These are phyloP conservation scores for Ceratocystis colombiana DNA, from an alignment of 2,329 filamentous ascomycete genomes.

Conservation along the genomic window DNA sequence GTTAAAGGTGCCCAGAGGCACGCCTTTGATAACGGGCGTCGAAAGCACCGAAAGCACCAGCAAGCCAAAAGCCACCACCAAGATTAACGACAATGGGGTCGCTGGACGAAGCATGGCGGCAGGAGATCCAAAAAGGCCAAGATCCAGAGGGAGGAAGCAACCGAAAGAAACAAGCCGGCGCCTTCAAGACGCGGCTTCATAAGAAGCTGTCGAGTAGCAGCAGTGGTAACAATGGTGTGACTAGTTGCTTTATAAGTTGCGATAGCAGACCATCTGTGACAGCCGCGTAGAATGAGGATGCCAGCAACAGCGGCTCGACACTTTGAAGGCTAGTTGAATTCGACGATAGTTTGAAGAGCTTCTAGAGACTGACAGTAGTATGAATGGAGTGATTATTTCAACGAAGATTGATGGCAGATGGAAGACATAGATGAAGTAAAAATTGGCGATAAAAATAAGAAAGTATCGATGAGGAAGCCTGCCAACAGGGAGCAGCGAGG, in stretches of 20 bases:
- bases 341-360: background rate
- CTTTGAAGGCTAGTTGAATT: background rate
- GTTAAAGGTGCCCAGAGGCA: slow-evolving; percentile 69
- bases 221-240: background rate
- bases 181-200: slow-evolving; percentile 38
- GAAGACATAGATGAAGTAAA: background rate
- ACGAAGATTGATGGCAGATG: background rate
- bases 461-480: too few relatives aligned
- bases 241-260: background rate
- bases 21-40: slow-evolving; percentile 74
- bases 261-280: background rate
- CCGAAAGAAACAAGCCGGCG: slow-evolving; percentile 33
- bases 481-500: too few relatives aligned
- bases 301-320: background rate
- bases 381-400: background rate
- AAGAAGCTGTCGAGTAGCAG: background rate
- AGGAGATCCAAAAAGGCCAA: slow-evolving; percentile 28
- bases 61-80: slow-evolving; percentile 74
- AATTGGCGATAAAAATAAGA: too few relatives aligned
- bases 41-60: slow-evolving; percentile 83
- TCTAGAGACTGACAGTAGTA: background rate
- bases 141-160: slow-evolving; percentile 19
- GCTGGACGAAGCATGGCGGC: slow-evolving; percentile 76
- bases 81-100: slow-evolving; percentile 77
- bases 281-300: background rate